Evolutionary conservation across 106 monocot genomes (phyloP).

Genomic region (Chionographis japonica): DNA sequence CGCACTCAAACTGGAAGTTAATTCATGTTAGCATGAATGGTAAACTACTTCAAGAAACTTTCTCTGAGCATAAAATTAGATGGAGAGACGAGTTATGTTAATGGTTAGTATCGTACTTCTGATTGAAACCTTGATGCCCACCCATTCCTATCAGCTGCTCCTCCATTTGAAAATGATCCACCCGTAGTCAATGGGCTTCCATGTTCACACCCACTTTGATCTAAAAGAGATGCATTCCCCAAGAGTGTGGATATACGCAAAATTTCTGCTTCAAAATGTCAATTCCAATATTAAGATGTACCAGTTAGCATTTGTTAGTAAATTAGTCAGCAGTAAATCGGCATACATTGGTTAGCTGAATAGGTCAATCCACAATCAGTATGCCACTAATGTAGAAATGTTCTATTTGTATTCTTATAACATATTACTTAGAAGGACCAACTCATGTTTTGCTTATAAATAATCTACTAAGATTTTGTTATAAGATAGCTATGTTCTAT

Average conservation of each 20-base stretch:
- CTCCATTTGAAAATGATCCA: conserved; percentile 78
- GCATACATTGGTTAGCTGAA: conserved; percentile 11
- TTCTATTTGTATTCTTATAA: no score
- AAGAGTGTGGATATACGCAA: conserved; percentile 71
- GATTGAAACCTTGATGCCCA: conserved; percentile 68
- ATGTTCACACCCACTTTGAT: conserved; percentile 77
- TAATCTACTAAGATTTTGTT: no score
- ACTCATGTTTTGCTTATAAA: no score
- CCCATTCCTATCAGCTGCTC: conserved; percentile 61
- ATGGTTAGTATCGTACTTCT: conserved; percentile 89
- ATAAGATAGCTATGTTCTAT: no score
- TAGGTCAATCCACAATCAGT: not conserved
- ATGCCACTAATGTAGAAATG: not conserved
- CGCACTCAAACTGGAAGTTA: not conserved
- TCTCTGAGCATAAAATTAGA: no score
- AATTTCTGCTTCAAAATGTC: conserved; percentile 78
- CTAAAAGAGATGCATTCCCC: conserved; percentile 83
- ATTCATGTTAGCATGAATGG: conserved; percentile 12
- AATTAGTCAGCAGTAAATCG: conserved; percentile 34
- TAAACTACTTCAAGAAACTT: no score
- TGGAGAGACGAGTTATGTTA: conserved; percentile 59
- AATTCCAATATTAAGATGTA: conserved; percentile 61
- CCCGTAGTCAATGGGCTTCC: conserved; percentile 67
- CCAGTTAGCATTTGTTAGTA: conserved; percentile 54
- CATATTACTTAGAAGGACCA: no score